A percentile compares a stretch with the other conserved stretches of the same genome.
phyloP scores from a whole-genome alignment of 495 filamentous ascomycete genomes.

The Friedmanniomyces simplex region DNA sequence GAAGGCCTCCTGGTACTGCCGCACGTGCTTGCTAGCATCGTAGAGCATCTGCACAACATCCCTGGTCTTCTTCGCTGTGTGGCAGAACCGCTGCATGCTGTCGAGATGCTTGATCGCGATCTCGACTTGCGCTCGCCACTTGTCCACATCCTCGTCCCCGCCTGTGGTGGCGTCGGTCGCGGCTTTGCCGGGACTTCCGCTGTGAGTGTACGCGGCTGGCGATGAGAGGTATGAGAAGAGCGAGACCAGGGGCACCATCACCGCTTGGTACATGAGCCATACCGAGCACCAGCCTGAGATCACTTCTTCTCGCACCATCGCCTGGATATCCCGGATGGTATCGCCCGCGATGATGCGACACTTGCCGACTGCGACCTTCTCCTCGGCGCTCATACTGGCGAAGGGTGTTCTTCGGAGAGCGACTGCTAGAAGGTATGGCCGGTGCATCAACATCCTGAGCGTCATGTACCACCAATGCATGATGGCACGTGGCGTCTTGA shows the following conservation, averaged over 20 bases:
- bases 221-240: conserved; percentile 33
- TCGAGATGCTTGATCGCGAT: conserved; percentile 57
- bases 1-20: conserved; percentile 1
- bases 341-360: conserved; percentile 59
- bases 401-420: conserved; percentile 56
- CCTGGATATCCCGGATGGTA: conserved; percentile 60
- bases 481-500: conserved; percentile 58
- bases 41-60: conserved; percentile 62
- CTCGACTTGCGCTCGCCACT: conserved; percentile 47
- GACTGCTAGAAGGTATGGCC: conserved; percentile 60
- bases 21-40: conserved; percentile 40
- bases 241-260: conserved; percentile 64
- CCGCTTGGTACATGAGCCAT: conserved; percentile 74
- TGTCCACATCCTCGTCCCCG: conserved; percentile 25
- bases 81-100: conserved; percentile 58
- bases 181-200: neutral
- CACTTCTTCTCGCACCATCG: conserved; percentile 59
- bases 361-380: conserved; percentile 56
- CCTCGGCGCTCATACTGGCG: conserved; percentile 48
- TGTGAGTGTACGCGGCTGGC: neutral
- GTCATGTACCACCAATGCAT: conserved; percentile 80
- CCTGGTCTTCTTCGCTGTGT: conserved; percentile 56
- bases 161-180: neutral
- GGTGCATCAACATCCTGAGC: conserved; percentile 68
- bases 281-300: conserved; percentile 74